Base-by-base conservation (phyloP, 192 early-diverging fungal species). In the Entomortierella beljakovae region DNA sequence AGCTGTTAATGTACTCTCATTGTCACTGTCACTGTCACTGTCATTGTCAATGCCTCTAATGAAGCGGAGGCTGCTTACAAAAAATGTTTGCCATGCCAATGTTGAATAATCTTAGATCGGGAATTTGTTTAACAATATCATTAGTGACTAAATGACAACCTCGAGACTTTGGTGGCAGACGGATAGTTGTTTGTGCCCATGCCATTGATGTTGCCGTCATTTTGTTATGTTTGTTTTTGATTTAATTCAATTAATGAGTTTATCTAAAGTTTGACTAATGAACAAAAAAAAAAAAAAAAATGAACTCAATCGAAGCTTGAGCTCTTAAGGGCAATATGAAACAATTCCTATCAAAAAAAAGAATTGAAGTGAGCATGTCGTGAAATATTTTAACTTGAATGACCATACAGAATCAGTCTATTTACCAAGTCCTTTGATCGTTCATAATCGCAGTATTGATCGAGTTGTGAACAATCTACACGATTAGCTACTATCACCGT, bases 1-100 rank as follows among this genome's bases (percentile, higher is more conserved):
- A n/a, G n/a, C n/a, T n/a, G n/a, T n/a, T n/a, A n/a, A n/a, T n/a
- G n/a, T n/a, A n/a, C n/a, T n/a, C n/a, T n/a, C n/a, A n/a, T n/a
- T n/a, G n/a, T n/a, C n/a, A n/a, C n/a, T n/a, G n/a, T n/a, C n/a
- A n/a, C n/a, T n/a, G n/a, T n/a, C n/a, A n/a, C n/a, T n/a, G n/a
- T n/a, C n/a, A n/a, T n/a, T n/a, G n/a, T n/a, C n/a, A n/a, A n/a
- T n/a, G n/a, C n/a, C n/a, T n/a, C n/a, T n/a, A n/a, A n/a, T n/a
- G n/a, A n/a, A n/a, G n/a, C n/a, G n/a, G n/a, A n/a, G 2, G 20
- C 57, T 6, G 34, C 83, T 84, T 85, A 91, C 90, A 82, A 68
- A 94, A 94, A n/a, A 94, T 58, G 76, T 96, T 96, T 68, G 91
- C 92, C 89, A 95, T 89, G 23, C 94, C 94, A 28, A 94, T 68